Evolutionary conservation across 305 asterid genomes (phyloP), one percentile per base, ranked within the genome.

Genomic region (Fraxinus sp.): DNA sequence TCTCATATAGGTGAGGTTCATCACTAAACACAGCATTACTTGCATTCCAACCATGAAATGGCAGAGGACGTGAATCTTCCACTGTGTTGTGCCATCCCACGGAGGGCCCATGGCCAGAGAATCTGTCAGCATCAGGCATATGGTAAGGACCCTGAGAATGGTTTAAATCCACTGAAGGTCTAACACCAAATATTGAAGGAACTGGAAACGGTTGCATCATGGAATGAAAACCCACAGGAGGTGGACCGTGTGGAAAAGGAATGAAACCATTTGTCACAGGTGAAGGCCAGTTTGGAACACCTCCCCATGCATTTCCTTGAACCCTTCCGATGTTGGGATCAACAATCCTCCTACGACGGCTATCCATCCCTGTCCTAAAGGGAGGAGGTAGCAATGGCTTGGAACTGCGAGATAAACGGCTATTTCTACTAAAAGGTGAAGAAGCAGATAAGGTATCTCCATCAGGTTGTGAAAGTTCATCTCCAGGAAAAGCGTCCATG

Each of bases 241-340:
- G 94, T 11, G 96, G 96, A 66, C 87, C 95, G 28, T 91, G 98
- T 81, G 93, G 97, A 85, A 90, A 96, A 82, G 95, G 98, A 91
- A 94, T 84, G 90, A 93, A 96, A 83, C 99, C 98, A 85, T 94
- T 94, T 79, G 94, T 86, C 81, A 92, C 84, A 41, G 97, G 97
- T 77, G 98, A 92, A 52, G 92, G 94, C 99, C 99, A 96, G 85
- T 82, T 93, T 73, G 98, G 98, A 71, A 90, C 86, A 77, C 96
- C 95, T 87, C 94, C 91, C 99, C 99, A 96, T 86, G 92, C 88
- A 88, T 89, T 92, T 85, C 92, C 95, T 84, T 86, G 97, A 79
- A 92, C 85, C 87, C 98, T 90, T 85, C 94, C 97, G 88, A 90
- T 83, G 84, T 85, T 91, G 76, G 96, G 91, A 84, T 96, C 97